These are phyloP conservation scores for Quillaja saponaria DNA, from an alignment of 306 rosid genomes.

Conservation along the genomic window DNA sequence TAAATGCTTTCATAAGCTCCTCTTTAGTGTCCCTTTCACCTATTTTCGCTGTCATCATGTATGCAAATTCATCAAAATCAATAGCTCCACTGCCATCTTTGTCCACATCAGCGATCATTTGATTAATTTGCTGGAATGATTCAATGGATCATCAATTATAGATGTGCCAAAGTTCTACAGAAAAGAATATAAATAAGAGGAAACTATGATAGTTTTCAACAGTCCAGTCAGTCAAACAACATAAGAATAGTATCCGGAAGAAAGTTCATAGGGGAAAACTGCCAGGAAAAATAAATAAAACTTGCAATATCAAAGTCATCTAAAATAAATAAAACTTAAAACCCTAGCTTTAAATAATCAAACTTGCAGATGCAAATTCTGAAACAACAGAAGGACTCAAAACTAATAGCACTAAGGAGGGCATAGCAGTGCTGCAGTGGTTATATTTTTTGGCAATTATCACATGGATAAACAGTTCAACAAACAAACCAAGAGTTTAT, in stretches of 20 bases:
- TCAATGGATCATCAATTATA: slow-evolving; percentile 35
- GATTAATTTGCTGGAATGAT: slow-evolving; percentile 73
- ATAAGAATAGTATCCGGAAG: slow-evolving; percentile 2
- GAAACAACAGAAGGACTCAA: neutral
- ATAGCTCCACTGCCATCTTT: slow-evolving; percentile 98
- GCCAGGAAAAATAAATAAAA: slow-evolving; percentile 5
- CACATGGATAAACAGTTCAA: neutral
- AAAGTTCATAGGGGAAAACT: neutral
- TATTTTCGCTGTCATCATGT: slow-evolving; percentile 96
- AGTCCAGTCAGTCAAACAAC: neutral
- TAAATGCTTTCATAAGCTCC: slow-evolving; percentile 94
- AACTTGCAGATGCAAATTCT: slow-evolving; percentile 5
- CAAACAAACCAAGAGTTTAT: slow-evolving; percentile 10
- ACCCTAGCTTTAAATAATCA: slow-evolving; percentile 10
- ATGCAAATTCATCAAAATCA: slow-evolving; percentile 85
- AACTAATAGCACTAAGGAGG: no score
- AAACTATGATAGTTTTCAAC: neutral
- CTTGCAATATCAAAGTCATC: slow-evolving; percentile 2
- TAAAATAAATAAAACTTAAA: neutral
- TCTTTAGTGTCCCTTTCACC: slow-evolving; percentile 96
- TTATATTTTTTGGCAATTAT: neutral
- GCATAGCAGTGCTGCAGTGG: no score
- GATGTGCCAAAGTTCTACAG: slow-evolving; percentile 18
- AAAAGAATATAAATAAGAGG: neutral
- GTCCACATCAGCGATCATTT: slow-evolving; percentile 98